These are phyloP conservation scores for Lippia alba DNA, from an alignment of 305 asterid genomes.

Conservation along the genomic window DNA sequence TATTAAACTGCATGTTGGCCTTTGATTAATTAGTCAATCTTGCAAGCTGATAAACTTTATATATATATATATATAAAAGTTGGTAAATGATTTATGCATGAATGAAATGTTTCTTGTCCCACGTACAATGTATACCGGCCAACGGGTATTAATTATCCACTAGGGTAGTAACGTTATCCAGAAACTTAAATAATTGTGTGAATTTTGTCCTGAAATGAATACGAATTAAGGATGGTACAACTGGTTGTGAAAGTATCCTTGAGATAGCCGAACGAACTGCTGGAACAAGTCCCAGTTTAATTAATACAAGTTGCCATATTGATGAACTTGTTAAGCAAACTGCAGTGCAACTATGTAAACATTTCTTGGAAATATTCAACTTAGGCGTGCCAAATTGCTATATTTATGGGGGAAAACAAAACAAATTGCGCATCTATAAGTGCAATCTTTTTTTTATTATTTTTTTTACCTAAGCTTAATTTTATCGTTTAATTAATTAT, in stretches of 20 bases:
- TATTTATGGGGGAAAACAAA: too few relatives aligned
- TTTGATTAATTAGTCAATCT: background rate
- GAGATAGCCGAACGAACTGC: background rate
- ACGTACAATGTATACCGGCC: conserved; percentile 34
- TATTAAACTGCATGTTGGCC: conserved; percentile 21
- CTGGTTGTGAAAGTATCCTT: conserved; percentile 10
- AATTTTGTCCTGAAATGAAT: conserved; percentile 21
- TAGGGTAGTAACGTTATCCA: background rate
- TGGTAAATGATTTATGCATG: conserved; percentile 7
- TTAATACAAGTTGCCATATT: conserved; percentile 24
- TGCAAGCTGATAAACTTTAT: background rate
- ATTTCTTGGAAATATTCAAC: background rate
- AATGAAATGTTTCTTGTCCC: conserved; percentile 13
- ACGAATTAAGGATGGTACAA: background rate
- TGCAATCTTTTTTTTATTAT: too few relatives aligned
- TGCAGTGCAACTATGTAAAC: background rate
- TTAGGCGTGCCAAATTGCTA: conserved; percentile 3
- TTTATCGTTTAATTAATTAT: too few relatives aligned
- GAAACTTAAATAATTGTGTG: background rate
- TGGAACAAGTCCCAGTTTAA: conserved; percentile 21
- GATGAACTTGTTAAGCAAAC: background rate
- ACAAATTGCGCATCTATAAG: too few relatives aligned
- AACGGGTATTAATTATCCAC: background rate
- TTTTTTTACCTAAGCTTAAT: too few relatives aligned
- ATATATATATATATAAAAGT: background rate